Conservation (phyloP, 2,329 filamentous ascomycete genomes). For the Ceratocystis variospora region DNA sequence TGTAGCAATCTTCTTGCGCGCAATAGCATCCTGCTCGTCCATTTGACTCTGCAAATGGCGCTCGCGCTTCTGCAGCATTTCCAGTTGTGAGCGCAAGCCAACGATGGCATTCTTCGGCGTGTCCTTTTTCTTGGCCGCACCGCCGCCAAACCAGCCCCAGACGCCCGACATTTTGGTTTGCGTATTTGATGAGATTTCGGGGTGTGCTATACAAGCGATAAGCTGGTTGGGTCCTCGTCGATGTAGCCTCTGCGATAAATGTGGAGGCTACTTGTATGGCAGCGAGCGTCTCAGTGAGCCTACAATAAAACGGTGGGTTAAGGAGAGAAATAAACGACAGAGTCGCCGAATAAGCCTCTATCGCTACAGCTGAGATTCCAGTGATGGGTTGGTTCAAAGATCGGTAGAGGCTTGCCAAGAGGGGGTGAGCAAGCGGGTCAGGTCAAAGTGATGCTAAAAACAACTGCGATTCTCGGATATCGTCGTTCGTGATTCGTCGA, state of each 20-base stretch:
- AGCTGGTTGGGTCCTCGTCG: neutral
- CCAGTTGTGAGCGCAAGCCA: slow-evolving; percentile 70
- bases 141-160: slow-evolving; percentile 86
- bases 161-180: slow-evolving; percentile 19
- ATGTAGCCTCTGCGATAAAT: neutral
- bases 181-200: neutral
- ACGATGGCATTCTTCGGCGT: slow-evolving; percentile 94
- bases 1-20: slow-evolving; percentile 71
- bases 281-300: neutral
- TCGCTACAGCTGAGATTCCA: neutral
- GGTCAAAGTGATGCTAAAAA: neutral
- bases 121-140: slow-evolving; percentile 74
- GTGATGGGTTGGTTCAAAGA: neutral
- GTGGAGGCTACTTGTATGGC: neutral
- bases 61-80: slow-evolving; percentile 96
- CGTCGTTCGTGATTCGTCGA: neutral
- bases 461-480: neutral
- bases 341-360: neutral
- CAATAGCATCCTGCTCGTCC: slow-evolving; percentile 77
- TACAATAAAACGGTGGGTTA: neutral
- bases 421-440: neutral
- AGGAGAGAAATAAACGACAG: neutral
- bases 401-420: neutral
- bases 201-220: neutral
- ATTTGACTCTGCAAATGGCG: slow-evolving; percentile 83